Percentiles rank a stretch among this genome's conserved stretches.
These are phyloP conservation scores for Vigna angularis DNA, from an alignment of 306 rosid species.

Conservation along the genomic window DNA sequence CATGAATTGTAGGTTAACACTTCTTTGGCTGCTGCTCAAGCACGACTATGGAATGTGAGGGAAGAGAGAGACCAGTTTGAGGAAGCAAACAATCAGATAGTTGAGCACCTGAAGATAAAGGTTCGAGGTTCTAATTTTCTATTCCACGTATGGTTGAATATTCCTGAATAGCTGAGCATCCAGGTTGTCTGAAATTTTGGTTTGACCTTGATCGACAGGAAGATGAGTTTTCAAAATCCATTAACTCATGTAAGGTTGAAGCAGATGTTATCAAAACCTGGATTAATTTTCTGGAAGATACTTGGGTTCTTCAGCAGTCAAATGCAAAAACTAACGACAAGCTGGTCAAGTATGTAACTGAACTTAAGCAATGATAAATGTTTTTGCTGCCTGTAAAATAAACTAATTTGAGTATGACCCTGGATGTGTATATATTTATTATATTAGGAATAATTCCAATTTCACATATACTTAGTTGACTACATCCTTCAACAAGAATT, in stretches of 20 bases:
- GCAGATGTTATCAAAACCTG: conserved; percentile 85
- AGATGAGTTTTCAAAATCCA: conserved; percentile 81
- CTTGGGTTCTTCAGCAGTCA: conserved; percentile 84
- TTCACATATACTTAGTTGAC: conserved; percentile 8
- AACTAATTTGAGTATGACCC: conserved; percentile 26
- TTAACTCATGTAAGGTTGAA: conserved; percentile 73
- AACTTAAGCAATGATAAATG: conserved; percentile 38
- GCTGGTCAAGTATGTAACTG: conserved; percentile 74
- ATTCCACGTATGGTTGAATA: conserved; percentile 14
- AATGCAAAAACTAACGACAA: conserved; percentile 73
- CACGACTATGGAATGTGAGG: conserved; percentile 77
- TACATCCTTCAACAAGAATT: conserved; percentile 10
- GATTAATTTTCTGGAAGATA: conserved; percentile 96
- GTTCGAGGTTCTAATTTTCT: conserved; percentile 48
- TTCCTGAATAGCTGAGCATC: conserved; percentile 27
- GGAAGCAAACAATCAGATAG: conserved; percentile 93
- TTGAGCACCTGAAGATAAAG: conserved; percentile 83
- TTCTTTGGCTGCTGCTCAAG: conserved; percentile 90
- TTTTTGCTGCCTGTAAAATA: background rate
- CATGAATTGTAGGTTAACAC: conserved; percentile 69
- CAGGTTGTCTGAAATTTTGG: conserved; percentile 36
- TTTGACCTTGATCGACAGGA: conserved; percentile 66
- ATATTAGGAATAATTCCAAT: conserved; percentile 7
- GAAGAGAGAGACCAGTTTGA: conserved; percentile 99
- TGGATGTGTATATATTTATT: background rate